Percentiles rank a stretch among this genome's conserved stretches.
Conservation (phyloP, 257 asterid genomes). For the Nicotiana tomentosiformis region DNA sequence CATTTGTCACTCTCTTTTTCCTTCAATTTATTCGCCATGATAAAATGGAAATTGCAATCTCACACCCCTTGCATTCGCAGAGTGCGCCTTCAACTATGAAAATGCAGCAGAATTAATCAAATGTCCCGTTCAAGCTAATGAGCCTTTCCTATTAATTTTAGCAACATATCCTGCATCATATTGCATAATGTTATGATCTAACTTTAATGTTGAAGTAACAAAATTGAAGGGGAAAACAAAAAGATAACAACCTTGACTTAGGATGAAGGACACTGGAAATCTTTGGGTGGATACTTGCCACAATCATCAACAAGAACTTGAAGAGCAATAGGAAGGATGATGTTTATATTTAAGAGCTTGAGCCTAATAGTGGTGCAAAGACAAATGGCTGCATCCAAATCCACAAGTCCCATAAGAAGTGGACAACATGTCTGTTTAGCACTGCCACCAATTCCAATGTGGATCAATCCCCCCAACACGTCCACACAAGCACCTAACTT, state of each 20-base stretch:
- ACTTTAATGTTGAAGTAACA: not conserved
- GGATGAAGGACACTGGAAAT: slow-evolving; percentile 50
- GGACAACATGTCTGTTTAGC: slow-evolving; percentile 41
- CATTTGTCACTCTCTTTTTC: not conserved
- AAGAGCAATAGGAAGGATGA: slow-evolving; percentile 58
- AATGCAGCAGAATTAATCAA: not conserved
- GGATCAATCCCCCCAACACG: slow-evolving; percentile 42
- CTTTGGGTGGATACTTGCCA: slow-evolving; percentile 59
- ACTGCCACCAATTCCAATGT: slow-evolving; percentile 47
- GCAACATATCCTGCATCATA: not conserved
- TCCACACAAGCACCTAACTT: slow-evolving; percentile 27
- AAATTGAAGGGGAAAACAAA: no score
- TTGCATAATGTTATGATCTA: not conserved
- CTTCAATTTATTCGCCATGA: not conserved
- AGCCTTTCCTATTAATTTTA: not conserved
- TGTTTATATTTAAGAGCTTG: slow-evolving; percentile 49
- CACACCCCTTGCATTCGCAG: not conserved
- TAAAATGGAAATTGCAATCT: not conserved
- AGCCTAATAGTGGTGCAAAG: slow-evolving; percentile 65
- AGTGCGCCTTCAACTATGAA: slow-evolving; percentile 1
- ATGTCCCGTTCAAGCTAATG: not conserved
- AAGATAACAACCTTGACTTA: slow-evolving; percentile 4
- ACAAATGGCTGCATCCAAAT: slow-evolving; percentile 45
- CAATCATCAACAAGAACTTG: slow-evolving; percentile 51
- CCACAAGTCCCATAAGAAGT: slow-evolving; percentile 20